Conservation (phyloP, 1,139 yeast genomes). For the Yamadazyma dendronema region DNA sequence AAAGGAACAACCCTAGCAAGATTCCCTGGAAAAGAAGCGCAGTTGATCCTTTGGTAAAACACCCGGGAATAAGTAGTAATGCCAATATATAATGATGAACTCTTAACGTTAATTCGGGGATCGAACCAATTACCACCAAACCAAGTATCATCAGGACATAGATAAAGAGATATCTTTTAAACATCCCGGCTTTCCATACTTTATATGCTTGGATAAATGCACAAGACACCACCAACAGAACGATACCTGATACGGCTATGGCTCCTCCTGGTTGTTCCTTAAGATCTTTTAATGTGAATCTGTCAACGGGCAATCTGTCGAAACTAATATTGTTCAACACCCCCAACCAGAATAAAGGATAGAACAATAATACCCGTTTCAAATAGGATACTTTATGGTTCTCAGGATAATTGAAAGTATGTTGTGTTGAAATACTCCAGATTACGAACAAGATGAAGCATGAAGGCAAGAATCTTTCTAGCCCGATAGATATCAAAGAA, state of each 20-base stretch:
- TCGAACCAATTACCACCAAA: slow-evolving; percentile 43
- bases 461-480: slow-evolving; percentile 74
- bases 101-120: slow-evolving; percentile 75
- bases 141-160: slow-evolving; percentile 50
- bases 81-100: slow-evolving; percentile 90
- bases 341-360: slow-evolving; percentile 82
- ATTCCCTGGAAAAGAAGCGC: slow-evolving; percentile 81
- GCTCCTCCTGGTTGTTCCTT: slow-evolving; percentile 76
- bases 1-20: slow-evolving; percentile 71
- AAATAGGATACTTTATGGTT: slow-evolving; percentile 40
- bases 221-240: slow-evolving; percentile 46
- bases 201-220: slow-evolving; percentile 73
- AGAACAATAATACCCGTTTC: slow-evolving; percentile 64
- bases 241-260: slow-evolving; percentile 55
- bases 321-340: slow-evolving; percentile 83
- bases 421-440: slow-evolving; percentile 57
- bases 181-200: slow-evolving; percentile 78
- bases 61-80: slow-evolving; percentile 77
- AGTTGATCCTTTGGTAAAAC: slow-evolving; percentile 71
- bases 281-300: slow-evolving; percentile 71
- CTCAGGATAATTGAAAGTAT: slow-evolving; percentile 28
- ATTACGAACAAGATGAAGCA: slow-evolving; percentile 68
- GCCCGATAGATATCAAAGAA: slow-evolving; percentile 64
- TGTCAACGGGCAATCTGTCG: slow-evolving; percentile 83
- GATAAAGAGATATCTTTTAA: slow-evolving; percentile 52